Percentiles rank a stretch among this genome's conserved stretches.
These are phyloP conservation scores for Olyra latifolia DNA, from an alignment of 176 grass and related monocot genomes.

Conservation along the genomic window DNA sequence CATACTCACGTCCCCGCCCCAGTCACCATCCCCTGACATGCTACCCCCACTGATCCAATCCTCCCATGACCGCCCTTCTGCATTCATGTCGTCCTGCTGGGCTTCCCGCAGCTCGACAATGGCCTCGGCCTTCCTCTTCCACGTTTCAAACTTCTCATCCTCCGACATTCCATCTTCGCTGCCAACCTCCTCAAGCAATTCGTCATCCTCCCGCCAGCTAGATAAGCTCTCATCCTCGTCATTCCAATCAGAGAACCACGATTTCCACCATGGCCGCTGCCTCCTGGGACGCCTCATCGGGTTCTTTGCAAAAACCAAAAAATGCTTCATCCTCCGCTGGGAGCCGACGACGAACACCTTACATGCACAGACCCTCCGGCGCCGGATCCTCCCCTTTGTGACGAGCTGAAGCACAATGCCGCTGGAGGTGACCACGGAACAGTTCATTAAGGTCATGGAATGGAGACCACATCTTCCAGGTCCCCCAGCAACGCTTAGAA, in stretches of 20 bases:
- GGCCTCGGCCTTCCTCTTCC: slow-evolving; percentile 87
- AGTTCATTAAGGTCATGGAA: slow-evolving; percentile 64
- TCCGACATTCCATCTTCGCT: slow-evolving; percentile 45
- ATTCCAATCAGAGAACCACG: slow-evolving; percentile 59
- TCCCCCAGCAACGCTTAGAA: slow-evolving; percentile 12
- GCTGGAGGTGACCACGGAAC: slow-evolving; percentile 41
- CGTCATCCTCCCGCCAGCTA: slow-evolving; percentile 50
- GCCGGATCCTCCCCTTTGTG: slow-evolving; percentile 10
- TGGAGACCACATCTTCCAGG: slow-evolving; percentile 39
- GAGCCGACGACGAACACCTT: slow-evolving; percentile 51
- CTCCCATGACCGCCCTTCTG: slow-evolving; percentile 66
- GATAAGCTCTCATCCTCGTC: slow-evolving; percentile 56
- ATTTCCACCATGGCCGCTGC: slow-evolving; percentile 74
- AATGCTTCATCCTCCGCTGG: slow-evolving; percentile 37
- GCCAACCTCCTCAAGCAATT: slow-evolving; percentile 37
- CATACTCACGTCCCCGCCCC: slow-evolving; percentile 31
- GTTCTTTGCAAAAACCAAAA: slow-evolving; percentile 49
- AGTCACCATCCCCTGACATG: slow-evolving; percentile 45
- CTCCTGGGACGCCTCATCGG: slow-evolving; percentile 37
- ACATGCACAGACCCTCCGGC: slow-evolving; percentile 21
- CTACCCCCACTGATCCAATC: slow-evolving; percentile 65
- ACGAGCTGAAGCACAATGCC: slow-evolving; percentile 21
- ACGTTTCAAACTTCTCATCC: slow-evolving; percentile 75
- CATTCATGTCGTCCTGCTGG: slow-evolving; percentile 58
- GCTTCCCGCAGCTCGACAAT: slow-evolving; percentile 80